Conservation (phyloP, 116 monocot genomes). For the Thalassia testudinum region DNA sequence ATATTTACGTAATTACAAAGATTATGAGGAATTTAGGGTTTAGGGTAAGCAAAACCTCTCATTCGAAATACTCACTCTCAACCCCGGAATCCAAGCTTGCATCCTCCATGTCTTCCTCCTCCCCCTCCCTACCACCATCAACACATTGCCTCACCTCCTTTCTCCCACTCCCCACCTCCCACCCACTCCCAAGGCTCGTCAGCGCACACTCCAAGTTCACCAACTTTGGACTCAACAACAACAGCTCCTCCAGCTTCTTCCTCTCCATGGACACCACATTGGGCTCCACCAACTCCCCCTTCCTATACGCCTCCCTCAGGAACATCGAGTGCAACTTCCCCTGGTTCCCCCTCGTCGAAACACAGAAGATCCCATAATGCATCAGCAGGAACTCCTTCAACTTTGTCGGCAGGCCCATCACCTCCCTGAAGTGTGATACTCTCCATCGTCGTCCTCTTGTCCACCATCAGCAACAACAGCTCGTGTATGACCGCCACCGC, state of each 20-base stretch:
- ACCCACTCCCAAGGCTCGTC: conserved; percentile 66
- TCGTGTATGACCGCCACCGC: conserved; percentile 82
- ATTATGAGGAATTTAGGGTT: no score
- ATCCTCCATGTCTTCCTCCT: conserved; percentile 1
- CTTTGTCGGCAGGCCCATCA: conserved; percentile 77
- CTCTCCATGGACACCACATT: conserved; percentile 61
- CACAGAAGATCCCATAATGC: conserved; percentile 89
- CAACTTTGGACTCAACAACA: conserved; percentile 62
- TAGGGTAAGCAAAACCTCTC: no score
- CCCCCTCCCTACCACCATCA: conserved; percentile 10
- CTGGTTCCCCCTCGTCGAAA: conserved; percentile 86
- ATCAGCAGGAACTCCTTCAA: conserved; percentile 81
- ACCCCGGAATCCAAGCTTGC: conserved; percentile 9
- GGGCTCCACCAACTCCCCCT: conserved; percentile 61
- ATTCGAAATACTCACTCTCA: no score
- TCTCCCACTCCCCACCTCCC: no score
- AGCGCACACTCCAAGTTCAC: conserved; percentile 63
- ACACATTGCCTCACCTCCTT: no score
- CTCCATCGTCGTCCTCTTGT: conserved; percentile 73
- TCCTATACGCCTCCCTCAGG: conserved; percentile 73
- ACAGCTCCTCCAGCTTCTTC: conserved; percentile 59
- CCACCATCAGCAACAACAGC: conserved; percentile 66
- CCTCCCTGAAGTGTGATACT: conserved; percentile 79
- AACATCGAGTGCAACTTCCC: no score
- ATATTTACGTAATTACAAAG: no score